Base-by-base conservation (phyloP, 2,329 filamentous ascomycete species). In the Diplocarpon rosae region DNA sequence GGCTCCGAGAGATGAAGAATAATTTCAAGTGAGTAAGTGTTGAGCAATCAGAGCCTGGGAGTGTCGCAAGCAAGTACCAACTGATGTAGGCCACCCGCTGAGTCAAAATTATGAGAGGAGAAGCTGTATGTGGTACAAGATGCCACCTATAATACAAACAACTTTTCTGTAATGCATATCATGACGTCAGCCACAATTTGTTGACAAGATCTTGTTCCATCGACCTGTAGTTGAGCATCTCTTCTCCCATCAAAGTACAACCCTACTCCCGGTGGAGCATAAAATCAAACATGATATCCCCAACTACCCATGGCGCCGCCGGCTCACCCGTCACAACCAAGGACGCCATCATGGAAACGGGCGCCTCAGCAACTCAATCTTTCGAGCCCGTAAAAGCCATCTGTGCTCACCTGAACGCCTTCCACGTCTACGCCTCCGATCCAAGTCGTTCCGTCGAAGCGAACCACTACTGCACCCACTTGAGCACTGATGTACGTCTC, bases 1-100 rank as follows among this genome's bases (percentile, higher is more conserved):
- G 81, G 57, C 68, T 96, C 58, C 74, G 92, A 43, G 85, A 93
- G 65, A 81, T 94, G 82, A 98, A 96, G 78, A 89, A 93, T 61
- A 60, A 49, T 37, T 63, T 62, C 40, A 61, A 61, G 57, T 62
- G 56, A 62, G 57, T 58, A 54, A 54, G 56, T 56, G 54, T 11
- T 35, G 8, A 14, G 12, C 39, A 12, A 7, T 27, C 33, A 12
- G 3, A 14, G 12, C 10, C 27, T 28, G 4, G n/a, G 12, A 14
- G 14, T 1, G 1, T 10, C 12, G n/a, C 8, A 47, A 12, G 17
- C 7, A 28, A 33, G 9, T 4, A 24, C 37, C 38, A 3, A 35
- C 14, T 5, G 27, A 7, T 6, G 3, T 16, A 55, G 52, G 36
- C 48, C 48, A 42, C 48, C 51, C 14, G 20, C 32, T 16, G 45